These are phyloP conservation scores for Verbena officinalis DNA, from an alignment of 257 asterid species.

Conservation along the genomic window DNA sequence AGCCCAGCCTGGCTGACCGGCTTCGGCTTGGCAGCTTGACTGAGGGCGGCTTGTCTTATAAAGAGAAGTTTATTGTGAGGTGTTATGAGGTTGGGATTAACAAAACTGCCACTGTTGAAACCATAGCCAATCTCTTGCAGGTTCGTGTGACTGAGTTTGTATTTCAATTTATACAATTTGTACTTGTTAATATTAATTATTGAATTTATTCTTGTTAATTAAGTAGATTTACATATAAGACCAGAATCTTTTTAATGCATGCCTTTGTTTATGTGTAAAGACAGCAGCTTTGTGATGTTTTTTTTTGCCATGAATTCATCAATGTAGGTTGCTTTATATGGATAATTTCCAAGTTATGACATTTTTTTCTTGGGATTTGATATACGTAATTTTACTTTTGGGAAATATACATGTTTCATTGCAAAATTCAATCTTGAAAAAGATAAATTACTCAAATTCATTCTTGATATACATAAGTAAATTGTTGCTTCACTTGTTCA, in stretches of 20 bases:
- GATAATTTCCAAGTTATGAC: neutral
- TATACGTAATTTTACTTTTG: neutral
- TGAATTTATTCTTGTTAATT: slow-evolving; percentile 12
- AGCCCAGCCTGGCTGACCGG: slow-evolving; percentile 78
- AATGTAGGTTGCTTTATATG: slow-evolving; percentile 20
- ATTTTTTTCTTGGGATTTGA: neutral
- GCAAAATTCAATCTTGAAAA: neutral
- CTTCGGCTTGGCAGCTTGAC: slow-evolving; percentile 85
- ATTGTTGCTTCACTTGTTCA: slow-evolving; percentile 13
- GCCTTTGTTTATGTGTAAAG: slow-evolving; percentile 11
- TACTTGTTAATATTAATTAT: neutral
- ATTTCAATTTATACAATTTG: neutral
- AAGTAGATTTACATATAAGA: slow-evolving; percentile 3
- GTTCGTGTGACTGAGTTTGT: slow-evolving; percentile 34
- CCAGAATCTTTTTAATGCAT: slow-evolving; percentile 20
- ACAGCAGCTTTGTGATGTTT: slow-evolving; percentile 19
- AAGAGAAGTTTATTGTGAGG: slow-evolving; percentile 88
- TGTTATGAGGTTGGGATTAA: slow-evolving; percentile 94
- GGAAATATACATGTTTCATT: slow-evolving; percentile 15
- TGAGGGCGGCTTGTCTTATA: slow-evolving; percentile 89
- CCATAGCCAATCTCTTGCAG: slow-evolving; percentile 97
- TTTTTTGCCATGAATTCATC: slow-evolving; percentile 1
- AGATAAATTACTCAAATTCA: neutral
- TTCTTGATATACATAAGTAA: neutral
- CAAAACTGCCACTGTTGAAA: slow-evolving; percentile 92